Conservation (phyloP, 495 filamentous ascomycete genomes). For the Daldinia vernicosa region DNA sequence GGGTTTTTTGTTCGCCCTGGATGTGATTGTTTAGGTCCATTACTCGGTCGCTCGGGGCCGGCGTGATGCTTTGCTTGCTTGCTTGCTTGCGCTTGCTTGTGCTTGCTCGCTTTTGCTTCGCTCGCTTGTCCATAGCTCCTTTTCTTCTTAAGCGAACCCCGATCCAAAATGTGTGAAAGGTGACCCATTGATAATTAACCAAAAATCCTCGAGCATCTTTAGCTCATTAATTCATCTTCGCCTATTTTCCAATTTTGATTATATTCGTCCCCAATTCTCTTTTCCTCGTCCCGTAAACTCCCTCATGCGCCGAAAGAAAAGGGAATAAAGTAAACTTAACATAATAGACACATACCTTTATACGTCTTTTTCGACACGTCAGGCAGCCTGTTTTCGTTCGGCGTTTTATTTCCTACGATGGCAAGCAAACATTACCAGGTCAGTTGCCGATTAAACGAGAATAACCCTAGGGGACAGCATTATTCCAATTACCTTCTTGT, state of each 20-base stretch:
- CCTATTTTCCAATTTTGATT: not conserved
- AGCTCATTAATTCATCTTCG: not conserved
- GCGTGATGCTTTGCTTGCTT: not conserved
- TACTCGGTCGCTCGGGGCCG: not conserved
- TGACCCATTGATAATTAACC: constrained; percentile 28
- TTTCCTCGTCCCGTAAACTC: not conserved
- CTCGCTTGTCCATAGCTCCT: constrained; percentile 45
- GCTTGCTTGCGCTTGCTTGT: constrained; percentile 17
- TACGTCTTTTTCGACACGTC: constrained; percentile 95
- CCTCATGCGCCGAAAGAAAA: not conserved
- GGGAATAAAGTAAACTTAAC: not conserved
- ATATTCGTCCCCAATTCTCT: not conserved
- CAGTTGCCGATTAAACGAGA: constrained; percentile 36
- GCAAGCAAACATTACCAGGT: constrained; percentile 37
- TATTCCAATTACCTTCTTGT: constrained; percentile 76
- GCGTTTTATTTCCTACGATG: constrained; percentile 85
- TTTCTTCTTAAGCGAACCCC: constrained; percentile 35
- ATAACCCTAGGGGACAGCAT: constrained; percentile 16
- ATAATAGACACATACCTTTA: constrained; percentile 84
- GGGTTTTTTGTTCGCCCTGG: not conserved
- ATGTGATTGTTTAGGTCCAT: not conserved
- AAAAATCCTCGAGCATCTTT: constrained; percentile 19
- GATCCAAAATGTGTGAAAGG: constrained; percentile 20
- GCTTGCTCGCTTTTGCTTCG: constrained; percentile 18
- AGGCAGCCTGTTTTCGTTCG: constrained; percentile 97